Evolutionary conservation across 306 rosid genomes (phyloP).

Genomic region (Elaeagnus macrophylla): DNA sequence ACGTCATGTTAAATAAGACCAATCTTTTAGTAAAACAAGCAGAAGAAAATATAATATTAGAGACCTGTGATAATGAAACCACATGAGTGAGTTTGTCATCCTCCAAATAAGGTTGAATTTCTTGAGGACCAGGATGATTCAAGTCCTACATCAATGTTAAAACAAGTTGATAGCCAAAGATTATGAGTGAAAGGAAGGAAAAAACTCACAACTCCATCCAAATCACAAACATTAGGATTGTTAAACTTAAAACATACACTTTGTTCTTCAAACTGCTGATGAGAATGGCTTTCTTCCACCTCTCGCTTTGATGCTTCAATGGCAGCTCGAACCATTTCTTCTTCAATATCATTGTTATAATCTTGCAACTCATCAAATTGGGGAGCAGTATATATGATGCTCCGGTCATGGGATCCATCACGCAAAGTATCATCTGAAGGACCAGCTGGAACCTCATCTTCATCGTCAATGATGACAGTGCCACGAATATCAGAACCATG

Average conservation of each 20-base stretch:
- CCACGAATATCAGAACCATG: conserved; percentile 43
- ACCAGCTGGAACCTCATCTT: conserved; percentile 37
- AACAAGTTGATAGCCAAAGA: conserved; percentile 24
- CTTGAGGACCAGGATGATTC: conserved; percentile 36
- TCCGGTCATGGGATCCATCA: conserved; percentile 32
- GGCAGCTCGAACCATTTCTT: conserved; percentile 93
- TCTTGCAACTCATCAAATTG: conserved; percentile 40
- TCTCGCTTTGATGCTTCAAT: conserved; percentile 84
- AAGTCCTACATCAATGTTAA: conserved; percentile 41
- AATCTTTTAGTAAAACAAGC: conserved; percentile 7
- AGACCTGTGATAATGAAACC: conserved; percentile 74
- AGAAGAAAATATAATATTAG: conserved; percentile 5
- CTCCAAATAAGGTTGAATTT: conserved; percentile 40
- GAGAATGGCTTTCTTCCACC: conserved; percentile 39
- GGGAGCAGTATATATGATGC: conserved; percentile 45
- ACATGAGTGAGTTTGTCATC: conserved; percentile 80
- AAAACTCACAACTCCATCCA: conserved; percentile 16
- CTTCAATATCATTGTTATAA: conserved; percentile 71
- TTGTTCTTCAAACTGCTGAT: conserved; percentile 31
- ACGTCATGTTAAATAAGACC: conserved; percentile 22
- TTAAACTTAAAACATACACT: conserved; percentile 42
- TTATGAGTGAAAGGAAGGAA: conserved; percentile 10
- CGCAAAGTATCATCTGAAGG: conserved; percentile 17
- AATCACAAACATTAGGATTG: conserved; percentile 17
- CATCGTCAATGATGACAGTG: conserved; percentile 42